These are phyloP conservation scores for Rhizopogon salebrosus DNA, from an alignment of 768 basidiomycete genomes.

Conservation along the genomic window DNA sequence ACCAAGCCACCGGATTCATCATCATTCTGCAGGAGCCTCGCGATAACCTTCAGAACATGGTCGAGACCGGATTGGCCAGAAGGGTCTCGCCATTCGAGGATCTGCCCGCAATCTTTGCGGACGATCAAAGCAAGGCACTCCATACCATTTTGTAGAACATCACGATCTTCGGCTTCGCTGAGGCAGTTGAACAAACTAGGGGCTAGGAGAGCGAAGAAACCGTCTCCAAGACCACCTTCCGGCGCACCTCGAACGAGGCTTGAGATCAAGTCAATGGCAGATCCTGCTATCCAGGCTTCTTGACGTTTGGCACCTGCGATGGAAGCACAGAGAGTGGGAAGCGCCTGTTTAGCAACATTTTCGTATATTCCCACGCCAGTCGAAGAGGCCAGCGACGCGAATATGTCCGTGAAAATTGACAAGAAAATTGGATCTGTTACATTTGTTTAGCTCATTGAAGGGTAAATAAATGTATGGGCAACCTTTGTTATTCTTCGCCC, in stretches of 20 bases:
- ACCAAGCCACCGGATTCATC: constrained; percentile 92
- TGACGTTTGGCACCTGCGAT: constrained; percentile 52
- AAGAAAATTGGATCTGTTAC: constrained; percentile 80
- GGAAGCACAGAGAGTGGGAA: constrained; percentile 67
- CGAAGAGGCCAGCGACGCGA: constrained; percentile 64
- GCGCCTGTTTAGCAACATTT: constrained; percentile 62
- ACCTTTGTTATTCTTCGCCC: constrained; percentile 88
- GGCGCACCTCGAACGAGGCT: constrained; percentile 66
- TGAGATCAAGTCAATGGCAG: constrained; percentile 78
- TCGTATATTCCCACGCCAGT: constrained; percentile 59
- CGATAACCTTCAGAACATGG: constrained; percentile 69
- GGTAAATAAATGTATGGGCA: background rate
- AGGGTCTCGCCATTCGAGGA: constrained; percentile 69
- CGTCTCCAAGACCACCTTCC: constrained; percentile 64
- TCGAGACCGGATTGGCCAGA: constrained; percentile 73
- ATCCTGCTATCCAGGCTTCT: constrained; percentile 72
- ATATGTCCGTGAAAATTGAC: constrained; percentile 78
- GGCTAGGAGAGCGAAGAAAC: constrained; percentile 73
- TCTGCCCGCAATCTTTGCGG: constrained; percentile 80
- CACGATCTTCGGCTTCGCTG: constrained; percentile 73
- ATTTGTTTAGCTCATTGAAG: background rate
- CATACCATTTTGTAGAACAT: constrained; percentile 83
- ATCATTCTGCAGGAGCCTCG: constrained; percentile 67
- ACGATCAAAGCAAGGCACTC: constrained; percentile 77
- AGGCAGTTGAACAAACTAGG: constrained; percentile 72